These are phyloP conservation scores for Rhodamnia argentea DNA, from an alignment of 345 rosid genomes.

Conservation along the genomic window DNA sequence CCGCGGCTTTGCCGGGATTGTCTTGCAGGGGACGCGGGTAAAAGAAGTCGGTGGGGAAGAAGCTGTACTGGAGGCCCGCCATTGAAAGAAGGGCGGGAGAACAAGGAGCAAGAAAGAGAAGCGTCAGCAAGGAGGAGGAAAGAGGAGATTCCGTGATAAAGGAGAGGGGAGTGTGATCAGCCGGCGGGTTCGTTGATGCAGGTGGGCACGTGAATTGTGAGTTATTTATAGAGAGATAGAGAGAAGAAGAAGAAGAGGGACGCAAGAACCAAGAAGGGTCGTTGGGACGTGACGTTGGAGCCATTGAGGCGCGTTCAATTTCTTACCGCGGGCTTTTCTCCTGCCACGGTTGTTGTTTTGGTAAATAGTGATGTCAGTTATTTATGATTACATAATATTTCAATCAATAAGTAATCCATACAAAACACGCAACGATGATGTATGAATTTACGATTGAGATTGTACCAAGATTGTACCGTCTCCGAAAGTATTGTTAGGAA, in stretches of 20 bases:
- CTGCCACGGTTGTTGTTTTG: background rate
- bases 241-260: background rate
- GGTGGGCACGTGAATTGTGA: background rate
- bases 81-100: background rate
- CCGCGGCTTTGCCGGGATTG: background rate
- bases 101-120: background rate
- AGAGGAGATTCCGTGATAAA: background rate
- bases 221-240: background rate
- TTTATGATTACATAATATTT: too few relatives aligned
- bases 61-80: slow-evolving; percentile 36
- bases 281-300: background rate
- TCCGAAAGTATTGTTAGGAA: too few relatives aligned
- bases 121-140: background rate
- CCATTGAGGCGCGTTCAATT: background rate
- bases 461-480: too few relatives aligned
- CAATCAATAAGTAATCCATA: too few relatives aligned
- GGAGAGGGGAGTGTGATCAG: background rate
- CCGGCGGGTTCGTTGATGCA: background rate
- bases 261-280: background rate
- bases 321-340: background rate
- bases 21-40: background rate
- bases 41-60: slow-evolving; percentile 31
- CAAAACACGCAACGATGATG: too few relatives aligned
- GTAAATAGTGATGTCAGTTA: too few relatives aligned
- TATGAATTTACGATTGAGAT: too few relatives aligned